Percentiles rank a stretch among this genome's conserved stretches.
Conservation (phyloP, 345 rosid genomes). For the Syzygium oleosum region DNA sequence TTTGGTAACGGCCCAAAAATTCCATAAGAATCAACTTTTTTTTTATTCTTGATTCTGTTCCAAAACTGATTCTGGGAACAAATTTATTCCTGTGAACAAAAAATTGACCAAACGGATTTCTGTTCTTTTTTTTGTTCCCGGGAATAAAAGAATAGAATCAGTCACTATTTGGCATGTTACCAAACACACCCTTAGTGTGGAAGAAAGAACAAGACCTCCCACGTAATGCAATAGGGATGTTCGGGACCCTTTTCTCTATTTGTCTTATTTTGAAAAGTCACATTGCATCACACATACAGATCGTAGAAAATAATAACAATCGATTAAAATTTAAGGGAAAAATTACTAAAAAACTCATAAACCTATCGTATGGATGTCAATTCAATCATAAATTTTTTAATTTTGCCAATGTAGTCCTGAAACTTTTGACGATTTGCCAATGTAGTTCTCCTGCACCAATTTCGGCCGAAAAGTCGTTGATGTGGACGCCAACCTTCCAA, state of each 20-base stretch:
- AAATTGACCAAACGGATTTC: too few species aligned
- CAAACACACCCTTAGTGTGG: background rate
- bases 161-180: too few species aligned
- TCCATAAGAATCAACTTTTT: too few species aligned
- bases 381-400: background rate
- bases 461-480: rapidly evolving
- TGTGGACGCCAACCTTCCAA: background rate
- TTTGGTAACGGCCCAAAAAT: too few species aligned
- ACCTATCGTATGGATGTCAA: rapidly evolving
- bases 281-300: background rate
- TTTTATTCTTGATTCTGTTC: too few species aligned
- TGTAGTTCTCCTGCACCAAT: rapidly evolving
- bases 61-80: too few species aligned
- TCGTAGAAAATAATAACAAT: background rate
- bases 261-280: background rate
- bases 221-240: background rate
- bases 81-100: too few species aligned
- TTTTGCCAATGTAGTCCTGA: rapidly evolving
- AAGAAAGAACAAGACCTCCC: background rate
- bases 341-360: background rate
- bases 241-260: background rate
- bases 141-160: too few species aligned
- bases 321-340: background rate
- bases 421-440: background rate
- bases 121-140: too few species aligned